Percentiles rank a stretch among this genome's conserved stretches.
phyloP scores from a whole-genome alignment of 257 asterid genomes.

The Gynochthodes officinalis region DNA sequence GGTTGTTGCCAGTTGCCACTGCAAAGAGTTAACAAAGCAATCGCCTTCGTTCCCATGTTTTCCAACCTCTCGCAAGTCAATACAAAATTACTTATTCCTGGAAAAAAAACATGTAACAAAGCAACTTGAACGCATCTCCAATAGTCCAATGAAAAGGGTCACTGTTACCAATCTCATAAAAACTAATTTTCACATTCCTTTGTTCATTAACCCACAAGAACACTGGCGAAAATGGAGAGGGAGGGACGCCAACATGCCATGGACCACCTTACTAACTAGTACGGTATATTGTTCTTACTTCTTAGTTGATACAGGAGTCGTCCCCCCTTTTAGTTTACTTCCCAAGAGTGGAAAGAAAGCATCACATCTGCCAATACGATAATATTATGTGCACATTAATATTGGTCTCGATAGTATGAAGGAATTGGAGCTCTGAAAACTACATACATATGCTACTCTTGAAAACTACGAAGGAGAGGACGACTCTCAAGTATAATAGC shows the following conservation, averaged over 20 bases:
- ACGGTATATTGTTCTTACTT: no score
- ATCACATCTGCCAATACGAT: no score
- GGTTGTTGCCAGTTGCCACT: conserved; percentile 11
- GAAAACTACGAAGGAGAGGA: conserved; percentile 2
- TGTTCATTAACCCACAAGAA: conserved; percentile 10
- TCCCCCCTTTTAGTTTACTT: no score
- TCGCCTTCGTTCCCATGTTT: conserved; percentile 51
- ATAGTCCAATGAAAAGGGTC: not conserved
- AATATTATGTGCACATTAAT: conserved; percentile 9
- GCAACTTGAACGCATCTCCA: not conserved
- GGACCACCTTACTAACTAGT: conserved; percentile 41
- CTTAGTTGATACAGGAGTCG: no score
- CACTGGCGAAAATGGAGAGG: conserved; percentile 51
- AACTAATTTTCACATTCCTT: no score
- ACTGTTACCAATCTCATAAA: not conserved
- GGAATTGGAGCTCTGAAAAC: conserved; percentile 8
- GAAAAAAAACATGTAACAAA: no score
- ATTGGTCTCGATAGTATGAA: not conserved
- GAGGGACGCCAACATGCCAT: conserved; percentile 75
- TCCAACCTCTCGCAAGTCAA: conserved; percentile 3
- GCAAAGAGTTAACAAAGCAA: conserved; percentile 34
- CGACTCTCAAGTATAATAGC: no score
- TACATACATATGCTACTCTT: not conserved
- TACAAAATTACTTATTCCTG: no score
- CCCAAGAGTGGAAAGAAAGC: no score